These are phyloP conservation scores for Pholiota microspora DNA, from an alignment of 768 basidiomycete species.

Conservation along the genomic window DNA sequence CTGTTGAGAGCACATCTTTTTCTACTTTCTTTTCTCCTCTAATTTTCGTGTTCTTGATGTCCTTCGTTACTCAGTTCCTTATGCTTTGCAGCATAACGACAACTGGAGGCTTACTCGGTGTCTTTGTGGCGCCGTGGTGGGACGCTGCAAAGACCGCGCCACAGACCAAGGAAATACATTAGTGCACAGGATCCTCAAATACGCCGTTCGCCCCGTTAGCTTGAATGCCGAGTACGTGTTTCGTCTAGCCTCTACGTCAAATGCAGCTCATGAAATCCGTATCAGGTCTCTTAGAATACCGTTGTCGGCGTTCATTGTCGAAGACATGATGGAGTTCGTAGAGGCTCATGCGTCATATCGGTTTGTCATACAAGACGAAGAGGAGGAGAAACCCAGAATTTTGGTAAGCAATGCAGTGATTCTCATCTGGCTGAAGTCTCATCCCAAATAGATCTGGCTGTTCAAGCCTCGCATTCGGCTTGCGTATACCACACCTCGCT, in stretches of 20 bases:
- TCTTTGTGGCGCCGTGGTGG: constrained; percentile 80
- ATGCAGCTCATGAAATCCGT: constrained; percentile 2
- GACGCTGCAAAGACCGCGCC: constrained; percentile 59
- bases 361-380: constrained; percentile 86
- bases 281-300: constrained; percentile 49
- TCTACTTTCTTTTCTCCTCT: constrained; percentile 18
- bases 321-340: constrained; percentile 89
- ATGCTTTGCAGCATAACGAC: constrained; percentile 45
- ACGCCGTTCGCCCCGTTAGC: constrained; percentile 74
- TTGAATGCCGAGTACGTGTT: constrained; percentile 56
- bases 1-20: constrained; percentile 72
- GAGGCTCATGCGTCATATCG: constrained; percentile 93
- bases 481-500: constrained; percentile 60
- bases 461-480: constrained; percentile 89
- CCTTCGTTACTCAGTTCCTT: background rate
- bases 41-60: background rate
- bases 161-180: constrained; percentile 27
- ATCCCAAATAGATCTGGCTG: constrained; percentile 72
- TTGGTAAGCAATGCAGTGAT: constrained; percentile 50
- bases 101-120: constrained; percentile 70
- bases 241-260: background rate
- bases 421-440: background rate
- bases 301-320: constrained; percentile 84
- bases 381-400: constrained; percentile 74
- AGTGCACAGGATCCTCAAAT: constrained; percentile 78